phyloP scores from a whole-genome alignment of 495 filamentous ascomycete species.

The Aspergillus taichungensis region DNA sequence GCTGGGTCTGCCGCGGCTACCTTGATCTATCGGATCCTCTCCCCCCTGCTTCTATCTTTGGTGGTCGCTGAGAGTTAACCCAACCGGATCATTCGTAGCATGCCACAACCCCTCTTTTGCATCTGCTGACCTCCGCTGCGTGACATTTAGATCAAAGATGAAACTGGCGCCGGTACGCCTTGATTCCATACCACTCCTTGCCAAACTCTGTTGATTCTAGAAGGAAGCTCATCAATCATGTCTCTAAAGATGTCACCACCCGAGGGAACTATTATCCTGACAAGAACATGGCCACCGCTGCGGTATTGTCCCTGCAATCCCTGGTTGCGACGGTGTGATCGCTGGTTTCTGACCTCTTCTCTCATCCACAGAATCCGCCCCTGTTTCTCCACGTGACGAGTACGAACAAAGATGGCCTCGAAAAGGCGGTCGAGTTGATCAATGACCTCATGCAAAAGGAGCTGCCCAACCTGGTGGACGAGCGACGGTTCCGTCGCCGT shows the following conservation, averaged over 20 bases:
- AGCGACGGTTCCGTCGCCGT: conserved; percentile 82
- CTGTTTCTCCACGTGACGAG: conserved; percentile 93
- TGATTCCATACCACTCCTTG: conserved; percentile 36
- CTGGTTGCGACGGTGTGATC: not conserved
- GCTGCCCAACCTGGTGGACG: conserved; percentile 88
- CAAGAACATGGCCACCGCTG: conserved; percentile 90
- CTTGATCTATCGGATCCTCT: conserved; percentile 17
- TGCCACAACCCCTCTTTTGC: conserved; percentile 69
- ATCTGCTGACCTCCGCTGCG: conserved; percentile 93
- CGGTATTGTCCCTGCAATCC: conserved; percentile 72
- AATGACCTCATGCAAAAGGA: conserved; percentile 95
- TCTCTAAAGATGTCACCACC: conserved; percentile 94
- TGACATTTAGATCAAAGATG: conserved; percentile 99
- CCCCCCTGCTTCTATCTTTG: conserved; percentile 30
- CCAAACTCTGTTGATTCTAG: conserved; percentile 39
- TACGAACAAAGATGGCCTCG: conserved; percentile 83
- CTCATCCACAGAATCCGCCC: conserved; percentile 71
- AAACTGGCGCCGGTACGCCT: conserved; percentile 99
- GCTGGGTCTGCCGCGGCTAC: conserved; percentile 27
- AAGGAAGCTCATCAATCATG: conserved; percentile 50
- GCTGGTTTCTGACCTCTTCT: not conserved
- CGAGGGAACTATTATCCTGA: conserved; percentile 94
- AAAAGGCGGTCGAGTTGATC: conserved; percentile 75
- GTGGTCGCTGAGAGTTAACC: conserved; percentile 77
- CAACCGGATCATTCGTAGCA: conserved; percentile 55